Percentiles rank a stretch among this genome's conserved stretches.
Conservation (phyloP, 345 rosid species). For the Murraya koenigii region DNA sequence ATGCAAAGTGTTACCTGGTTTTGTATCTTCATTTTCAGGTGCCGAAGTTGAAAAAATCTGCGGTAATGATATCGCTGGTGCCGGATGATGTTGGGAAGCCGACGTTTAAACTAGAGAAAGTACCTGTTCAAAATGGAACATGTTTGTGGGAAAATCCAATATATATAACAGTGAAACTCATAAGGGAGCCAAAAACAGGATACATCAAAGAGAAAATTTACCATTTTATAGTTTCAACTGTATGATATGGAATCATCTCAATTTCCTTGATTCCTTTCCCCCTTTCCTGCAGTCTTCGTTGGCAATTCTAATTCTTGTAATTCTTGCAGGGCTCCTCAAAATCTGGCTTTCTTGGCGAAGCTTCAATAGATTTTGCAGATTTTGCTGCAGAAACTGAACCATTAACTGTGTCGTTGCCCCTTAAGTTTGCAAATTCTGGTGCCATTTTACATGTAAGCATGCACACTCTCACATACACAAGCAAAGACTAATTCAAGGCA, state of each 20-base stretch:
- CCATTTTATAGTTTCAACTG: constrained; percentile 82
- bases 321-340: constrained; percentile 77
- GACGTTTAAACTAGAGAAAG: constrained; percentile 71
- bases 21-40: constrained; percentile 51
- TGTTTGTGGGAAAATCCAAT: constrained; percentile 91
- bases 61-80: constrained; percentile 77
- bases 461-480: not conserved
- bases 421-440: constrained; percentile 84
- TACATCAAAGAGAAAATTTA: constrained; percentile 74
- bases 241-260: constrained; percentile 25
- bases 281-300: not conserved
- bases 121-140: constrained; percentile 61
- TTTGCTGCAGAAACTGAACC: constrained; percentile 62
- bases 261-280: not conserved
- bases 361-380: constrained; percentile 89
- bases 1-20: constrained; percentile 23
- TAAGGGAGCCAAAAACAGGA: constrained; percentile 65
- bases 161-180: constrained; percentile 67
- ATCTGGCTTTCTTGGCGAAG: constrained; percentile 83
- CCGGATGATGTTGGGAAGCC: constrained; percentile 95
- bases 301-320: constrained; percentile 12
- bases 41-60: constrained; percentile 74
- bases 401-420: constrained; percentile 75
- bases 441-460: constrained; percentile 70
- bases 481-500: not conserved